Base-by-base conservation (phyloP, 192 early-diverging fungal species). In the Polychytrium aggregatum region DNA sequence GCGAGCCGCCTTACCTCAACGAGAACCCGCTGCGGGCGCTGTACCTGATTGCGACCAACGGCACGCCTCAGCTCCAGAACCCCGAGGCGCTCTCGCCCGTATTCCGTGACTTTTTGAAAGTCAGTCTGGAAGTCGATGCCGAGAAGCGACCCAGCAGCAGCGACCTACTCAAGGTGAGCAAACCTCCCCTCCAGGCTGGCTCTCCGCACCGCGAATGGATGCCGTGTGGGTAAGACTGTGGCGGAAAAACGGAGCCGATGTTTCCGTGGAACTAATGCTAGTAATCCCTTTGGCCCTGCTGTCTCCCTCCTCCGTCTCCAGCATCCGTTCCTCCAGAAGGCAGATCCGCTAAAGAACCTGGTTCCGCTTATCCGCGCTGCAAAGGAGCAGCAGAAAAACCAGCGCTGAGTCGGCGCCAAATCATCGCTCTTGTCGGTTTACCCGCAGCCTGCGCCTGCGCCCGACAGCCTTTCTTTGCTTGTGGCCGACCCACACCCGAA, bases 21-120 rank as follows among this genome's bases (percentile, higher is more conserved):
- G 92, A 96, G 66, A 87, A 92, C 57, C 87, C 92, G 27, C 71
- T 96, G 54, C 85, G 87, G 65, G 92, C 92, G n/a, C 66, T 93
- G 44, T 96, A 92, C 43, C 65, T 96, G 50, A 93, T 96, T 67
- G 92, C 90, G 6, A 96, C 90, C 38, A 93, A 92, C 54, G 92
- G 92, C 46, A 96, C 90, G 5, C 92, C 92, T 5, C 84, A 84
- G 41, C 68, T 92, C 18, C 88, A 91, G 67, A 70, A 85, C 44
- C 90, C 92, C 13, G 87, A 88, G 53, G 74, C 65, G 30, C 63
- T 92, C 42, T 82, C 81, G 40, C 60, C 82, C 3, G 79, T 79
- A 46, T 83, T 92, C 58, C 82, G 82, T 67, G 79, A 80, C 49
- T 96, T 96, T 74, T 72, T 96, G 62, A 82, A 87, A 2, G 80